Evolutionary conservation across 2,329 filamentous ascomycete species (phyloP).

Genomic region (Sporothrix humicola): DNA sequence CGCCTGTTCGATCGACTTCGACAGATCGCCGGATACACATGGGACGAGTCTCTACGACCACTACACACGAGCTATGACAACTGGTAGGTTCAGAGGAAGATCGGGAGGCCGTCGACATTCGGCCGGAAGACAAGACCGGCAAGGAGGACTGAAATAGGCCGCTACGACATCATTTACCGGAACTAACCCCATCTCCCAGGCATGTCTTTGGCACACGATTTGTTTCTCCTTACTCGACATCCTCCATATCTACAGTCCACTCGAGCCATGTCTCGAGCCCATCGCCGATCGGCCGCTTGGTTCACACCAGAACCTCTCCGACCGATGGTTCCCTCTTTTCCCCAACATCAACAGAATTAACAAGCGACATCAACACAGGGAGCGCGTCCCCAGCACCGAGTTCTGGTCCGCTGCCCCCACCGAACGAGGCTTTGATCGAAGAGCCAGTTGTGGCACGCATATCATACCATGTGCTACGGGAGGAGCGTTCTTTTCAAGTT

Average conservation of each 20-base stretch:
- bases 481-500: constrained; percentile 88
- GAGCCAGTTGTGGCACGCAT: constrained; percentile 78
- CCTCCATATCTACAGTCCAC: constrained; percentile 42
- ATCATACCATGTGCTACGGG: constrained; percentile 78
- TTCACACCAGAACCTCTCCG: constrained; percentile 52
- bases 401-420: constrained; percentile 43
- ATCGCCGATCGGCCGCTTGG: constrained; percentile 51
- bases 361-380: constrained; percentile 47
- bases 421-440: constrained; percentile 62
- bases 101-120: background rate
- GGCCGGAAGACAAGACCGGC: background rate
- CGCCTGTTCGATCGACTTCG: constrained; percentile 74
- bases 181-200: constrained; percentile 48
- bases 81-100: constrained; percentile 61
- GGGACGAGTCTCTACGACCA: constrained; percentile 69
- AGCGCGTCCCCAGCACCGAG: constrained; percentile 45
- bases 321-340: constrained; percentile 47
- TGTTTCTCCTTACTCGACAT: constrained; percentile 57
- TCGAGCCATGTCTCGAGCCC: constrained; percentile 52
- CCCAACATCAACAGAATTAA: constrained; percentile 48
- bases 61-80: constrained; percentile 81
- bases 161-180: too few species aligned
- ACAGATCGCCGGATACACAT: constrained; percentile 75
- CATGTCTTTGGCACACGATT: constrained; percentile 70
- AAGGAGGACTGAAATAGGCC: too few species aligned